Evolutionary conservation across 2,329 filamentous ascomycete species (phyloP).

Genomic region (Thielaviopsis euricoi): DNA sequence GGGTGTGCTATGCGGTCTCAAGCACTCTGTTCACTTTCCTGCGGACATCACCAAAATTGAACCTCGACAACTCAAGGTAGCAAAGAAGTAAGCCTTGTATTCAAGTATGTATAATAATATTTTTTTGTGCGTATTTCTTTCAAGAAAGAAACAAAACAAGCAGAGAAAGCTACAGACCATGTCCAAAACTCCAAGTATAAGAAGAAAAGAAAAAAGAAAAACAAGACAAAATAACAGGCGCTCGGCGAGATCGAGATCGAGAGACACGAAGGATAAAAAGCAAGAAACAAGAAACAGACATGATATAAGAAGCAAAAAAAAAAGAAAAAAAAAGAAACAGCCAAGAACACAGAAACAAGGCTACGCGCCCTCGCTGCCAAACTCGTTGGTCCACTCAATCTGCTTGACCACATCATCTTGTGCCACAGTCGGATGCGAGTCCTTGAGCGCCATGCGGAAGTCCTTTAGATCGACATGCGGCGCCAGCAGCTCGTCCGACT

Average conservation of each 20-base stretch:
- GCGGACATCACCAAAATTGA: no score
- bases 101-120: no score
- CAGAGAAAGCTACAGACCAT: neutral
- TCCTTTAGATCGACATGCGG: constrained; percentile 79
- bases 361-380: constrained; percentile 70
- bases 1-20: neutral
- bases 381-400: constrained; percentile 88
- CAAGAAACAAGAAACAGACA: neutral
- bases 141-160: no score
- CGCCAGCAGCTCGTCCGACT: constrained; percentile 69
- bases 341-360: no score
- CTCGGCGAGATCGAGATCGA: neutral
- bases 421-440: constrained; percentile 78
- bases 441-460: constrained; percentile 82
- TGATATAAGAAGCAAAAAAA: neutral
- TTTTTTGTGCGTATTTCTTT: no score
- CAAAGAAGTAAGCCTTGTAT: no score
- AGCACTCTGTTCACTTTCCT: no score
- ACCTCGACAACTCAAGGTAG: no score
- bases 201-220: neutral
- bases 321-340: neutral
- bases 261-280: no score
- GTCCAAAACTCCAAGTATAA: neutral
- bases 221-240: neutral
- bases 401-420: constrained; percentile 70